A percentile compares a stretch with the other conserved stretches of the same genome.
These are phyloP conservation scores for Byssothecium circinans DNA, from an alignment of 2,329 filamentous ascomycete species.

Conservation along the genomic window DNA sequence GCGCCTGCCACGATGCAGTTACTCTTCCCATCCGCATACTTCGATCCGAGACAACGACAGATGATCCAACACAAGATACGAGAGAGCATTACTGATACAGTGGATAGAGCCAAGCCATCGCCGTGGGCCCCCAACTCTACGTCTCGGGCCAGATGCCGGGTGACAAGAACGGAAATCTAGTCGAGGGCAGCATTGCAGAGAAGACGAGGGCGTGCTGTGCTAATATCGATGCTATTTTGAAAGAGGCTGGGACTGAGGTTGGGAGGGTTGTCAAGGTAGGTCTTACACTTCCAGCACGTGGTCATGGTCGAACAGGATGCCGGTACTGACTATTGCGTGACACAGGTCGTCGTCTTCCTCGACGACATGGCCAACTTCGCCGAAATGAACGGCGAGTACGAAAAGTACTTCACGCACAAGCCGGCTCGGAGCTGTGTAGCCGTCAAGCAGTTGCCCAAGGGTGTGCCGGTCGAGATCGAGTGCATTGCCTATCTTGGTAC, in stretches of 20 bases:
- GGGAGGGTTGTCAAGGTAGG: slow-evolving; percentile 80
- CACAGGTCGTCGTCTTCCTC: slow-evolving; percentile 70
- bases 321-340: background rate
- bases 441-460: slow-evolving; percentile 84
- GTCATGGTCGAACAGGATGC: no score
- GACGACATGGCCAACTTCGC: slow-evolving; percentile 89
- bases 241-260: slow-evolving; percentile 76
- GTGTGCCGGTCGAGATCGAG: slow-evolving; percentile 87
- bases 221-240: slow-evolving; percentile 82
- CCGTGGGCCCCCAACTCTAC: slow-evolving; percentile 68
- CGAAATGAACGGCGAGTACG: slow-evolving; percentile 83
- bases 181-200: slow-evolving; percentile 67
- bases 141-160: slow-evolving; percentile 78
- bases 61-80: no score
- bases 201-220: slow-evolving; percentile 72
- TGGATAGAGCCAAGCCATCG: slow-evolving; percentile 60
- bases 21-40: no score
- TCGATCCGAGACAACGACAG: no score
- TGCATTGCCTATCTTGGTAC: slow-evolving; percentile 66
- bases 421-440: slow-evolving; percentile 88
- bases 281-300: background rate
- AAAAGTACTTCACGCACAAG: slow-evolving; percentile 79
- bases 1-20: no score
- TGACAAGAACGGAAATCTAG: slow-evolving; percentile 61
- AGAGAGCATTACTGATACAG: background rate